Percentiles rank a stretch among this genome's conserved stretches.
These are phyloP conservation scores for Pleurotus platypus DNA, from an alignment of 768 basidiomycete genomes.

Conservation along the genomic window DNA sequence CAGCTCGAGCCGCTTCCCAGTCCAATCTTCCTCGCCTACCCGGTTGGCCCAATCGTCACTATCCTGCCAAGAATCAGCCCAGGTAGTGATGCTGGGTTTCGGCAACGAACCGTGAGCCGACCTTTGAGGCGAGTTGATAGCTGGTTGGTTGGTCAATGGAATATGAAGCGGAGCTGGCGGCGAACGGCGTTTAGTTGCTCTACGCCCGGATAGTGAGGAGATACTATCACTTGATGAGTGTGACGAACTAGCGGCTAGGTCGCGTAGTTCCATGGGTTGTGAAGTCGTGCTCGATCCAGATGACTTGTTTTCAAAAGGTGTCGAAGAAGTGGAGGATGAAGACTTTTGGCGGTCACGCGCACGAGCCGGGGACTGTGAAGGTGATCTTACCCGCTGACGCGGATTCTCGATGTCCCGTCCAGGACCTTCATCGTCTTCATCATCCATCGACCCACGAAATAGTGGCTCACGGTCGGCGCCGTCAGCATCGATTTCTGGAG, in stretches of 20 bases:
- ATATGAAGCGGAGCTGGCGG: slow-evolving; percentile 40
- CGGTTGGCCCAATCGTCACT: slow-evolving; percentile 49
- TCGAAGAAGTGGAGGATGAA: slow-evolving; percentile 18
- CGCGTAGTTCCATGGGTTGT: slow-evolving; percentile 35
- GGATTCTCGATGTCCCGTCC: slow-evolving; percentile 46
- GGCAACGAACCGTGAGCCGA: slow-evolving; percentile 12
- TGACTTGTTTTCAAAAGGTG: slow-evolving; percentile 38
- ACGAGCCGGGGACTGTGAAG: slow-evolving; percentile 27
- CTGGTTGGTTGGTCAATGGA: slow-evolving; percentile 25
- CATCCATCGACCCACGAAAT: slow-evolving; percentile 47
- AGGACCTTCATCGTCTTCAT: slow-evolving; percentile 42
- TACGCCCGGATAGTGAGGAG: slow-evolving; percentile 27
- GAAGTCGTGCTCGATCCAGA: slow-evolving; percentile 28
- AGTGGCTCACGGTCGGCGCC: slow-evolving; percentile 57
- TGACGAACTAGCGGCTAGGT: slow-evolving; percentile 31
- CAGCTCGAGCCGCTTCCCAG: slow-evolving; percentile 33
- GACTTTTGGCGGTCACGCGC: slow-evolving; percentile 19
- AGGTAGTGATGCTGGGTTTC: slow-evolving; percentile 15
- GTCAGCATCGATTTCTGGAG: slow-evolving; percentile 37
- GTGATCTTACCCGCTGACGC: slow-evolving; percentile 21
- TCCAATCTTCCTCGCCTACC: slow-evolving; percentile 46
- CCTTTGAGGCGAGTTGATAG: slow-evolving; percentile 28
- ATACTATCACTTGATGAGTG: slow-evolving; percentile 18
- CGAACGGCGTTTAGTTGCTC: slow-evolving; percentile 30
- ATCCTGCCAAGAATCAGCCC: slow-evolving; percentile 54